Base-by-base conservation (phyloP, 495 filamentous ascomycete genomes). In the Jackrogersella minutella region DNA sequence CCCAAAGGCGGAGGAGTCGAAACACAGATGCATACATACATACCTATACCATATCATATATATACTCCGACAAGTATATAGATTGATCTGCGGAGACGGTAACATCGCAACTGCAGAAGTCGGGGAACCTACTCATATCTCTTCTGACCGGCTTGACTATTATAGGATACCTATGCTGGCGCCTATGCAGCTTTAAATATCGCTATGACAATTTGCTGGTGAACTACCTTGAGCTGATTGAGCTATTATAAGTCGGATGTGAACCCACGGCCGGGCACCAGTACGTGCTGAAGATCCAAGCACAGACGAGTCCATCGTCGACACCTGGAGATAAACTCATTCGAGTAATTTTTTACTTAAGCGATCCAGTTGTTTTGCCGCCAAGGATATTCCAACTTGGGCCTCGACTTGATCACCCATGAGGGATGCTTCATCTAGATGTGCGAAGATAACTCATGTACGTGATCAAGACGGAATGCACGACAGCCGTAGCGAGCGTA, bases 21-120 rank as follows among this genome's bases (percentile, higher is more conserved):
- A 37, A 39, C 26, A 30, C 26, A 30, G 9, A 33, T 51, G 51
- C 43, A 62, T 47, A 50, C n/a, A n/a, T 30, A 7, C 26, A 3
- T 30, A 30, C 26, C 26, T 30, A 30, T n/a, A n/a, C n/a, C n/a
- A n/a, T n/a, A n/a, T n/a, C n/a, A n/a, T n/a, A n/a, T n/a, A n/a
- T n/a, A n/a, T n/a, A n/a, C n/a, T n/a, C n/a, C n/a, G n/a, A n/a
- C n/a, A n/a, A n/a, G n/a, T n/a, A n/a, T n/a, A n/a, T n/a, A n/a
- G n/a, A n/a, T 46, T 57, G 66, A 69, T 69, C 56, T 65, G 61
- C 66, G 52, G 36, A 69, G 66, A 61, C 26, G 66, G 66, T 65
- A 11, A 43, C 61, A 65, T 69, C 51, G 56, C 17, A 51, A 65
- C 41, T 36, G 50, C 51, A 58, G 39, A 61, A 61, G 49, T 64